Percentiles rank a stretch among this genome's conserved stretches.
Conservation (phyloP, 2,329 filamentous ascomycete genomes). For the Colletotrichum horii region DNA sequence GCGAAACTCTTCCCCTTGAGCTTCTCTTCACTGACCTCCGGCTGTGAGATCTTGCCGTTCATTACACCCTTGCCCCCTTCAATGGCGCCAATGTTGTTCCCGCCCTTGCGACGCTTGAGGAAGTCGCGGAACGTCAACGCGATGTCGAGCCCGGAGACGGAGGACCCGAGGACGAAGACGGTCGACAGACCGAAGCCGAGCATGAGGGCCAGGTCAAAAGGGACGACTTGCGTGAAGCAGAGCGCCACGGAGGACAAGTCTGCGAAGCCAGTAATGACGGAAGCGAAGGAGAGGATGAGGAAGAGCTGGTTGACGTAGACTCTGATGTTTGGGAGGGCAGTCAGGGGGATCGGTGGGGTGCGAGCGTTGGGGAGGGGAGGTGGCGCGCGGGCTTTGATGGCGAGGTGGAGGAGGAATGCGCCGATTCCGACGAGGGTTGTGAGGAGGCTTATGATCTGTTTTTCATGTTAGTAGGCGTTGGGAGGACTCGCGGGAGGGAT, state of each 20-base stretch:
- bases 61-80: background rate
- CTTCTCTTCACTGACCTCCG: background rate
- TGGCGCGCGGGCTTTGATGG: conserved; percentile 23
- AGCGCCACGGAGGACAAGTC: conserved; percentile 31
- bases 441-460: conserved; percentile 33
- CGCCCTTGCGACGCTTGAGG: background rate
- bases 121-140: conserved; percentile 12
- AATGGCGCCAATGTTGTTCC: background rate
- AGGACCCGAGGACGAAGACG: conserved; percentile 27
- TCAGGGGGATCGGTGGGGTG: background rate
- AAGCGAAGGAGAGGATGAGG: conserved; percentile 25
- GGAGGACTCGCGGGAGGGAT: background rate
- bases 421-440: conserved; percentile 28
- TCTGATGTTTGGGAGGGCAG: conserved; percentile 18
- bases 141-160: conserved; percentile 26
- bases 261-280: conserved; percentile 31
- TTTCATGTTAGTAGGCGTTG: background rate
- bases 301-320: conserved; percentile 30
- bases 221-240: conserved; percentile 30
- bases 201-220: conserved; percentile 29
- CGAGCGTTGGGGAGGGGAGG: background rate
- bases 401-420: conserved; percentile 27
- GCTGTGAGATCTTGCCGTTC: background rate
- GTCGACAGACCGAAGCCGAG: conserved; percentile 28
- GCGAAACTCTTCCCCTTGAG: background rate